These are phyloP conservation scores for Fusarium scirpi DNA, from an alignment of 2,329 filamentous ascomycete species.

Conservation along the genomic window DNA sequence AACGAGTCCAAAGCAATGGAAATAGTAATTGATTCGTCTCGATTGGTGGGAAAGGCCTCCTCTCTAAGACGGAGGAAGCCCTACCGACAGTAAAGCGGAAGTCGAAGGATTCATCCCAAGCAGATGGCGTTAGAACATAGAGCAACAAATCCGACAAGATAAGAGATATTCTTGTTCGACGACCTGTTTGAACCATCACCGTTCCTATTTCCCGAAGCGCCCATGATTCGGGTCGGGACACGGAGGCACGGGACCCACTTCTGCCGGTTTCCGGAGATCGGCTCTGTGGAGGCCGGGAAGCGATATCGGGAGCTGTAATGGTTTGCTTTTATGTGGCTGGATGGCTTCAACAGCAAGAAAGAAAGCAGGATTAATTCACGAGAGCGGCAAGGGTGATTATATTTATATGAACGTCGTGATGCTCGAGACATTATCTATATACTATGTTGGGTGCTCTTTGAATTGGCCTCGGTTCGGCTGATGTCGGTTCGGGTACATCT, in stretches of 20 bases:
- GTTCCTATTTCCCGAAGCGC: not conserved
- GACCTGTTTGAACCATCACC: rapidly evolving
- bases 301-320: not conserved
- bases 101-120: not conserved
- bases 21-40: not conserved
- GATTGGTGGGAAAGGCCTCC: not conserved
- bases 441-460: not conserved
- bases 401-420: not conserved
- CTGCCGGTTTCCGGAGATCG: not conserved
- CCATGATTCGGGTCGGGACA: too few species aligned
- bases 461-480: not conserved
- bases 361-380: too few species aligned
- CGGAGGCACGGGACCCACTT: not conserved
- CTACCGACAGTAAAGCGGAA: not conserved
- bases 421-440: not conserved
- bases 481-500: not conserved
- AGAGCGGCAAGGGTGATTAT: too few species aligned
- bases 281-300: not conserved
- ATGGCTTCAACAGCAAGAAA: too few species aligned
- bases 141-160: rapidly evolving
- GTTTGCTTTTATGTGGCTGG: not conserved
- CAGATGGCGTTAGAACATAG: rapidly evolving
- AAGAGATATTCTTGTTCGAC: rapidly evolving
- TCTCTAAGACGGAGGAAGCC: not conserved
- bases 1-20: too few species aligned